Evolutionary conservation across 176 grass and related monocot genomes (phyloP).

Genomic region (Cenchrus purpureus): DNA sequence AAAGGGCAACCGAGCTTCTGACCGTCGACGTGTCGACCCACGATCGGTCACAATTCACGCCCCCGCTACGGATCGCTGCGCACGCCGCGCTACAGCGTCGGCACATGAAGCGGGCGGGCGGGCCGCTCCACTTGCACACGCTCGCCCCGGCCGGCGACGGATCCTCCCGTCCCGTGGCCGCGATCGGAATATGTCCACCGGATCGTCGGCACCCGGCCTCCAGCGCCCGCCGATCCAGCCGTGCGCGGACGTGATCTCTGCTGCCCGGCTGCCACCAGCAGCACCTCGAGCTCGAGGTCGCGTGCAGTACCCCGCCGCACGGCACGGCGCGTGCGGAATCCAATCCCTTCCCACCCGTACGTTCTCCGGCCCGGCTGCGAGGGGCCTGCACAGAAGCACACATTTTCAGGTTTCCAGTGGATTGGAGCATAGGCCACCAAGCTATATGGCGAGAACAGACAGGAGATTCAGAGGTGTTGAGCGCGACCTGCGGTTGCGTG

Average conservation of each 20-base stretch:
- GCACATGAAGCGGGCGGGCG: background rate
- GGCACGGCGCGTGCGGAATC: background rate
- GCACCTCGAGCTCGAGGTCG: too few relatives aligned
- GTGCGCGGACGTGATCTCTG: background rate
- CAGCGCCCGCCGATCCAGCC: constrained; percentile 7
- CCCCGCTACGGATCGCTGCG: too few relatives aligned
- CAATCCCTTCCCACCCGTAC: background rate
- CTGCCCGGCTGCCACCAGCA: too few relatives aligned
- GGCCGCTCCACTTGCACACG: background rate
- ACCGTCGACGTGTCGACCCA: background rate
- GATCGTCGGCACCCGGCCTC: constrained; percentile 27
- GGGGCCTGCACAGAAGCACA: constrained; percentile 27
- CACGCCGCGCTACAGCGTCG: background rate
- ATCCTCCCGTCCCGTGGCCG: constrained; percentile 39
- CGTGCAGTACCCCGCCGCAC: background rate
- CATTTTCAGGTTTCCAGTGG: background rate
- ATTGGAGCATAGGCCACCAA: background rate
- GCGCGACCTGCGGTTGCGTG: constrained; percentile 46
- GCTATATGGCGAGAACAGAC: too few relatives aligned
- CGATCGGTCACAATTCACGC: too few relatives aligned
- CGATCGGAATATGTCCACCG: constrained; percentile 43
- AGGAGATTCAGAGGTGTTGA: too few relatives aligned
- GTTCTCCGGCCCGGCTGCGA: background rate
- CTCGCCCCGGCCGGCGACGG: background rate
- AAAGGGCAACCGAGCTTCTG: too few relatives aligned